These are phyloP conservation scores for Nepenthes gracilis DNA, from an alignment of 148 eudicot genomes.

Conservation along the genomic window DNA sequence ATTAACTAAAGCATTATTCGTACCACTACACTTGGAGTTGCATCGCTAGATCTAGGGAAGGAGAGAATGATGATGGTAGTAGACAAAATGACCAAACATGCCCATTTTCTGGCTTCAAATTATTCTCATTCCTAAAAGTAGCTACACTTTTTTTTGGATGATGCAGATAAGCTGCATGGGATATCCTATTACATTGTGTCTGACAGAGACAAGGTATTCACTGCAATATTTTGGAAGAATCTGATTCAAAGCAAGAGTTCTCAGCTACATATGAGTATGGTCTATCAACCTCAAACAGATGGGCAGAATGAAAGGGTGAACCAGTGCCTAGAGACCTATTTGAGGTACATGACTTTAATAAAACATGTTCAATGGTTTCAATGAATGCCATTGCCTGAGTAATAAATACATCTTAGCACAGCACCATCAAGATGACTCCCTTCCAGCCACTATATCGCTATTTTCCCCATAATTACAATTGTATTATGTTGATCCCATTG, in stretches of 20 bases:
- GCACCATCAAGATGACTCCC: too few relatives aligned
- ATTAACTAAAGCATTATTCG: background rate
- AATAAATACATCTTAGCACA: background rate
- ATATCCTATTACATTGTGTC: background rate
- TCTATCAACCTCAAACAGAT: background rate
- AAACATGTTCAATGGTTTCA: background rate
- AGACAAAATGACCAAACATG: background rate
- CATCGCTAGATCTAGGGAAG: background rate
- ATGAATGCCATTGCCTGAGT: background rate
- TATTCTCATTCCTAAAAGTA: background rate
- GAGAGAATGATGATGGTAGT: background rate
- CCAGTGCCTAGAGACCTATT: background rate
- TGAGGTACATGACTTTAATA: background rate
- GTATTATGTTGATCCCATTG: too few relatives aligned
- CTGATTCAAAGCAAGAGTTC: background rate
- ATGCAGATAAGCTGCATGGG: background rate
- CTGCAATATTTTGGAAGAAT: background rate
- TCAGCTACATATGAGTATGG: background rate
- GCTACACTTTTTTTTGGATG: background rate
- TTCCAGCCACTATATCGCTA: too few relatives aligned
- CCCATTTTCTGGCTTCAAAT: background rate
- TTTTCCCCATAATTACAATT: too few relatives aligned
- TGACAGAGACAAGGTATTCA: constrained; percentile 1
- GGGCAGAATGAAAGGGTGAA: background rate
- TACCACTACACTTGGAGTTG: background rate